Percentiles rank a stretch among this genome's conserved stretches.
phyloP scores from a whole-genome alignment of 2,329 filamentous ascomycete genomes.

The Cladophialophora exuberans region DNA sequence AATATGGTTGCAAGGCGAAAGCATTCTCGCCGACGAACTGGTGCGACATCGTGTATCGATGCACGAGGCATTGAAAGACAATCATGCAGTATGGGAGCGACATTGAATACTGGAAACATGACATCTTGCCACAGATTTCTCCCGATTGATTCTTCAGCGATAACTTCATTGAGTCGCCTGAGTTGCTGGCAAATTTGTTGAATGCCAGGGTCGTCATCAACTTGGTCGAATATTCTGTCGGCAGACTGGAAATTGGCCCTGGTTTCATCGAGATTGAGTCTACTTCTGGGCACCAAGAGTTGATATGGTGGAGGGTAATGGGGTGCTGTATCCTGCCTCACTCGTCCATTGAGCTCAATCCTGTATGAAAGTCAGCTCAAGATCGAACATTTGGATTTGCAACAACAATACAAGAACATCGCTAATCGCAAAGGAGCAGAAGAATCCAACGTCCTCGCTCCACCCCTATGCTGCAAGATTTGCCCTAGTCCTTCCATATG shows the following conservation, averaged over 20 bases:
- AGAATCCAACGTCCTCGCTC: constrained; percentile 4
- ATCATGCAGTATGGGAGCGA: constrained; percentile 6
- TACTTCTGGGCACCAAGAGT: not conserved
- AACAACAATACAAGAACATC: constrained; percentile 6
- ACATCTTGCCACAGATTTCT: constrained; percentile 3
- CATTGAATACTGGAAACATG: not conserved
- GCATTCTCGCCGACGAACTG: constrained; percentile 1
- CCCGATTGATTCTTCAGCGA: not conserved
- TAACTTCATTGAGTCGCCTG: constrained; percentile 5
- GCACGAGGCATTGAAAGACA: not conserved
- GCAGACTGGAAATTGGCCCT: not conserved
- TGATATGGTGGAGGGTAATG: constrained; percentile 7
- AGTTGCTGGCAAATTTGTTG: constrained; percentile 1
- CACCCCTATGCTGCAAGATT: constrained; percentile 6
- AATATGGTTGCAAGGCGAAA: not conserved
- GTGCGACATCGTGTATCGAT: not conserved
- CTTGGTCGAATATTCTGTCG: not conserved
- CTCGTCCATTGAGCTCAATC: constrained; percentile 5
- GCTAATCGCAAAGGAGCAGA: not conserved
- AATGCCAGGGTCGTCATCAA: not conserved
- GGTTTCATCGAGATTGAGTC: not conserved
- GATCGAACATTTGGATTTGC: not conserved
- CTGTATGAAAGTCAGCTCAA: not conserved
- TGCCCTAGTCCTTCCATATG: constrained; percentile 6
- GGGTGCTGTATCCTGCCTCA: constrained; percentile 1